phyloP scores from a whole-genome alignment of 139 green algal genomes.

The Micractinium sp. region DNA sequence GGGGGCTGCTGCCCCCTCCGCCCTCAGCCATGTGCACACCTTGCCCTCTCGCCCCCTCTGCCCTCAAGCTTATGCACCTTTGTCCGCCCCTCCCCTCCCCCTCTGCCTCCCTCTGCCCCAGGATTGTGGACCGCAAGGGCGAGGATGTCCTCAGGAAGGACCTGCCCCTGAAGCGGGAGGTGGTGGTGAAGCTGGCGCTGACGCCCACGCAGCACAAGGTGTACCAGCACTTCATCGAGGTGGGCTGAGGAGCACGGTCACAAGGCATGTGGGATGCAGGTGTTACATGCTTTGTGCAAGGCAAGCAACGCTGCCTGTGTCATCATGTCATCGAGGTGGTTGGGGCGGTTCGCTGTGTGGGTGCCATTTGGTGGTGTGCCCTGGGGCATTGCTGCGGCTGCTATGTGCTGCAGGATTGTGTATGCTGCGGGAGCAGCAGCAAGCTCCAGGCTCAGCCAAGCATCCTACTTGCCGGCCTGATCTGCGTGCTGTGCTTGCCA shows the following conservation, averaged over 20 bases:
- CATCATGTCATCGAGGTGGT: no score
- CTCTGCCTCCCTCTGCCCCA: background rate
- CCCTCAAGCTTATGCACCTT: background rate
- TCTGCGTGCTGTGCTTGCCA: no score
- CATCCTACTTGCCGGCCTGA: no score
- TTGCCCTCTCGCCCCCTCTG: background rate
- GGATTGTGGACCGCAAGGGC: conserved; percentile 30
- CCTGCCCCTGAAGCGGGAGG: conserved; percentile 56
- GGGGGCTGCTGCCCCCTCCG: background rate
- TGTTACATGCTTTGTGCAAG: no score
- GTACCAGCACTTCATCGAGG: conserved; percentile 44
- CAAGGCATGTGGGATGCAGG: no score
- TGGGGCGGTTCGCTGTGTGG: background rate
- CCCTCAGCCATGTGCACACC: background rate
- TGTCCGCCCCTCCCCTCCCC: background rate
- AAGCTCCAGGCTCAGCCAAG: no score
- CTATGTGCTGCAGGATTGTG: no score
- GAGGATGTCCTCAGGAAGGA: conserved; percentile 28
- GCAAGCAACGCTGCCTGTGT: no score
- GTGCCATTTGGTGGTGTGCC: background rate
- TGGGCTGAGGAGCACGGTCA: background rate
- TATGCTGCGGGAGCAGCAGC: no score
- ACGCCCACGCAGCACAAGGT: conserved; percentile 43
- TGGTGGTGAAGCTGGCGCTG: conserved; percentile 52
- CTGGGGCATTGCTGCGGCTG: no score